Percentiles rank a stretch among this genome's conserved stretches.
Evolutionary conservation across 2,329 filamentous ascomycete species (phyloP).

Genomic region (Colletotrichum siamense): DNA sequence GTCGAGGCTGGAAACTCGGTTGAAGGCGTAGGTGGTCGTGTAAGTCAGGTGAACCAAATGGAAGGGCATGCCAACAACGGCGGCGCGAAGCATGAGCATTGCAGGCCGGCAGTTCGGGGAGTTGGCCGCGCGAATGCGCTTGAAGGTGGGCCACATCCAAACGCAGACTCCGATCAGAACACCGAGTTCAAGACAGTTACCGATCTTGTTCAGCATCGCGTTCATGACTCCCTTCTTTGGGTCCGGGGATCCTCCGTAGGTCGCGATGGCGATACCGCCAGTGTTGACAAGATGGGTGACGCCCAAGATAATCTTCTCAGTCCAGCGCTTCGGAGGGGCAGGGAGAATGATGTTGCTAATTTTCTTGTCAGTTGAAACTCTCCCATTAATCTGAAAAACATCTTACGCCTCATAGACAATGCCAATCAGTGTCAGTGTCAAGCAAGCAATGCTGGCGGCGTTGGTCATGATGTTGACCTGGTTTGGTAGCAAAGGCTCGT

Average conservation of each 20-base stretch:
- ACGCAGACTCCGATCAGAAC: conserved; percentile 24
- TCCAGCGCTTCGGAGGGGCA: conserved; percentile 15
- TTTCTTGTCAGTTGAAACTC: background rate
- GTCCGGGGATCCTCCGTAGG: conserved; percentile 24
- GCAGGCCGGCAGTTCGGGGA: conserved; percentile 21
- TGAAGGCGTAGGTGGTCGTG: conserved; percentile 28
- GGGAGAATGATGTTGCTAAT: conserved; percentile 25
- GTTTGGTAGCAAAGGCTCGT: conserved; percentile 26
- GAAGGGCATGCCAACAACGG: conserved; percentile 24
- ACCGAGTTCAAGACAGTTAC: conserved; percentile 26
- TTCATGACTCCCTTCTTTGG: conserved; percentile 19
- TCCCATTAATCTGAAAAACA: background rate
- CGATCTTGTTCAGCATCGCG: conserved; percentile 21
- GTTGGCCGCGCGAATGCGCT: conserved; percentile 2
- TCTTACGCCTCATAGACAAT: conserved; percentile 32
- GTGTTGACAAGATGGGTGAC: conserved; percentile 28
- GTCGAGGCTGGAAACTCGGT: conserved; percentile 20
- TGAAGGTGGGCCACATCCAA: conserved; percentile 27
- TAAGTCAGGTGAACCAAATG: conserved; percentile 26
- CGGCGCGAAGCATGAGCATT: conserved; percentile 20
- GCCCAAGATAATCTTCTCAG: conserved; percentile 28
- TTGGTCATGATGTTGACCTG: conserved; percentile 30
- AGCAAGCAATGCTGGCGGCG: conserved; percentile 30
- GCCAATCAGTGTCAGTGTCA: conserved; percentile 29
- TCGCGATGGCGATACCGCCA: conserved; percentile 22